These are phyloP conservation scores for Colletotrichum sp. DNA, from an alignment of 2,329 filamentous ascomycete species.

Conservation along the genomic window DNA sequence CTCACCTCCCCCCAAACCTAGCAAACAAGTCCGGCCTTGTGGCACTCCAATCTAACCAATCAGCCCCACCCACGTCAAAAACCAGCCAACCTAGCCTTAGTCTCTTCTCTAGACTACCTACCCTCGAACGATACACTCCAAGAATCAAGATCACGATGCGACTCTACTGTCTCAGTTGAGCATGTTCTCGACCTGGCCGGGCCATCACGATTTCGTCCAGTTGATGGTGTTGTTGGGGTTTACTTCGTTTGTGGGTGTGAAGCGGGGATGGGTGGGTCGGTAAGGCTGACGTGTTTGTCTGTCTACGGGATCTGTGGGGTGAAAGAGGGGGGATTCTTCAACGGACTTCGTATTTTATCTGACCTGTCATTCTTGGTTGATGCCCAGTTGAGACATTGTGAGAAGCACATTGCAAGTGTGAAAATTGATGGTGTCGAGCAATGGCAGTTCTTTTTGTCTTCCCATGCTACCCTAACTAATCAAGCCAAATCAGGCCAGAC, in stretches of 20 bases:
- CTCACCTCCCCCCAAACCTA: no score
- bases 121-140: no score
- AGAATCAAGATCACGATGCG: no score
- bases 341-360: not conserved
- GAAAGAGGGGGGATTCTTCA: not conserved
- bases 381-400: not conserved
- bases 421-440: not conserved
- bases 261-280: not conserved
- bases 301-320: not conserved
- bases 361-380: not conserved
- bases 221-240: not conserved
- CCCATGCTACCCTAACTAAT: constrained; percentile 18
- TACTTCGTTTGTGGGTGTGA: not conserved
- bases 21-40: no score
- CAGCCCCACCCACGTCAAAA: no score
- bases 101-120: no score
- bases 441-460: constrained; percentile 8
- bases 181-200: no score
- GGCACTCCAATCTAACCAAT: no score
- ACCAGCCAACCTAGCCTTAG: no score
- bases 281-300: not conserved
- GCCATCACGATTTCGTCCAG: not conserved
- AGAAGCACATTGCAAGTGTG: not conserved
- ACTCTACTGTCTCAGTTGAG: no score
- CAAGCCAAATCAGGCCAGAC: constrained; percentile 7